Base-by-base conservation (phyloP, 2,329 filamentous ascomycete species). In the Xylaria multiplex region DNA sequence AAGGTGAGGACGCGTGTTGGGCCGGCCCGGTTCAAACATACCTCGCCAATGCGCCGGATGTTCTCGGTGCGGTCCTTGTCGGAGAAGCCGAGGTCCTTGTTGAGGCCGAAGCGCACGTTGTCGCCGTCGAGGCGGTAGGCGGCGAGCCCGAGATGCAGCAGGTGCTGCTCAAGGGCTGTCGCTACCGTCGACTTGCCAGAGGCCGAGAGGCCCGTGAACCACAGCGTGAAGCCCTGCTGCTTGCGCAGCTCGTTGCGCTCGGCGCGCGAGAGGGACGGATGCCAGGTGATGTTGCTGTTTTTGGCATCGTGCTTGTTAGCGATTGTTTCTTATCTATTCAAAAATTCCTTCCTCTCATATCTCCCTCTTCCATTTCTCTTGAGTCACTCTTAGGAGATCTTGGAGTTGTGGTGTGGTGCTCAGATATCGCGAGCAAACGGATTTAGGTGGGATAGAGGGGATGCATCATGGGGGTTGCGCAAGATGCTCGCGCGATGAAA, bases 181-280 rank as follows among this genome's bases (percentile, higher is more conserved):
- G 96, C 96, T 69, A 99, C 93, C 65, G 96, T 99, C 59, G 95
- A 97, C 83, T 99, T 99, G 77, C 96, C 96, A 0, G 93, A 97
- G 58, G 95, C 96, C 43, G 93, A 97, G 70, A 99, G 92, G 61
- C 96, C 96, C 0, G 96, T 99, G 78, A 99, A 92, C 96, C 96
- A 99, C 82, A 99, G 90, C 64, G 96, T 99, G 79, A 96, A 91
- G 78, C 96, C 96, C 72, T 88, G 88, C 81, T 99, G 96, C 79
- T 90, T 88, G 81, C 93, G 92, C 73, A 88, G 82, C 72, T 85
- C 78, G 80, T 88, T 90, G 80, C 92, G 91, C 86, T 96, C 92
- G 69, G 83, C 80, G 81, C 92, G 91, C 62, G 91, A 91, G 77
- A 96, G 90, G 69, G 91, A 92, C 8, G 90, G 85, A 84, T 96